phyloP scores from a whole-genome alignment of 164 flowering plant genomes.

The Dillenia suffruticosa region DNA sequence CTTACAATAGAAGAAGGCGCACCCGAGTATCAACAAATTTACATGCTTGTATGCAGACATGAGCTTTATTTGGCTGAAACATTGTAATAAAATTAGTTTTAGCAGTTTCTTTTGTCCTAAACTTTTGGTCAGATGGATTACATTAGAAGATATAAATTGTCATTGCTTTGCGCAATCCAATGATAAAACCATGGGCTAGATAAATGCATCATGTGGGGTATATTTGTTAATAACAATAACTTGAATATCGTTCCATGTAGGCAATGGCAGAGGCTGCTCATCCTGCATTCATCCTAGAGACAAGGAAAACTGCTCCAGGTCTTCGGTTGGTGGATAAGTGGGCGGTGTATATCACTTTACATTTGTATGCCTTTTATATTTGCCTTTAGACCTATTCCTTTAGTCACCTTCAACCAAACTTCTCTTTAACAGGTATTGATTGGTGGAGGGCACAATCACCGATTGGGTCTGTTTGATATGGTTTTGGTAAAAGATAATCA shows the following conservation, averaged over 20 bases:
- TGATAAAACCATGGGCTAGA: no score
- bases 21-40: no score
- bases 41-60: no score
- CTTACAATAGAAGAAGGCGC: no score
- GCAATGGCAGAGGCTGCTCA: slow-evolving; percentile 91
- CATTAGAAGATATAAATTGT: no score
- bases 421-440: slow-evolving; percentile 63
- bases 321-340: slow-evolving; percentile 97
- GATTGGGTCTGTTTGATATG: slow-evolving; percentile 98
- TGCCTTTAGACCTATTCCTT: slow-evolving; percentile 7
- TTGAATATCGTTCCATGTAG: slow-evolving; percentile 32
- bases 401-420: slow-evolving; percentile 1
- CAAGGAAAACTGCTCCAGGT: slow-evolving; percentile 97
- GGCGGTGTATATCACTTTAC: slow-evolving; percentile 61
- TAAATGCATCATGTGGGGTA: no score
- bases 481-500: slow-evolving; percentile 96
- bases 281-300: slow-evolving; percentile 86
- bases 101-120: no score
- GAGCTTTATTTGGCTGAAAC: no score
- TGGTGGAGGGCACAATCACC: slow-evolving; percentile 92
- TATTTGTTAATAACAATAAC: no score
- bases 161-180: no score
- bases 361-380: slow-evolving; percentile 14
- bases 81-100: no score
- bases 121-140: no score